A percentile compares a stretch with the other conserved stretches of the same genome.
phyloP scores from a whole-genome alignment of 148 eudicot genomes.

The Fallopia convolvulus region DNA sequence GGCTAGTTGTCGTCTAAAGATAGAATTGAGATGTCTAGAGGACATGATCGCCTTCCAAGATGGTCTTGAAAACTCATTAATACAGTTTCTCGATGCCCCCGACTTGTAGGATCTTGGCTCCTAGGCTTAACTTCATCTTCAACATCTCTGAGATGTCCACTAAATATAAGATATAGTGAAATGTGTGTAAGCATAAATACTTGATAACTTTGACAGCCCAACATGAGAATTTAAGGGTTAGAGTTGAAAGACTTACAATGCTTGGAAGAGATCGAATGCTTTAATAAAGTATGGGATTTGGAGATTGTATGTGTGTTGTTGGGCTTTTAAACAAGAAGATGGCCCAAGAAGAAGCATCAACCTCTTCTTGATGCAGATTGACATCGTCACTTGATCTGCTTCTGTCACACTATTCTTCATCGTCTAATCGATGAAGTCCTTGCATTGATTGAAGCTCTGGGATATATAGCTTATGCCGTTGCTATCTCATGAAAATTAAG shows the following conservation, averaged over 20 bases:
- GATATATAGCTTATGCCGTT: no score
- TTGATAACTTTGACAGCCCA: no score
- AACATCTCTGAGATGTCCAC: conserved; percentile 11
- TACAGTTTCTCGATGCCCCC: not conserved
- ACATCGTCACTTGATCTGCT: not conserved
- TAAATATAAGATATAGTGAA: no score
- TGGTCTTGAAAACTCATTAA: not conserved
- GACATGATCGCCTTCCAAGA: conserved; percentile 1
- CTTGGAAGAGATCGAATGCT: not conserved
- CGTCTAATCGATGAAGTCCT: no score
- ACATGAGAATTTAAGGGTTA: no score
- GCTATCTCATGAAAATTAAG: no score
- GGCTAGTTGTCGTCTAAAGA: conserved; percentile 64
- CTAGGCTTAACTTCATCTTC: conserved; percentile 34
- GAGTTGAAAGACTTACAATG: no score
- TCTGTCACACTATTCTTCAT: not conserved
- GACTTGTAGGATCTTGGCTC: conserved; percentile 10
- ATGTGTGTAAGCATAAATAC: no score
- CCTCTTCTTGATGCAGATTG: not conserved
- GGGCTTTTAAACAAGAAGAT: not conserved
- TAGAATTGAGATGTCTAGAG: conserved; percentile 36
- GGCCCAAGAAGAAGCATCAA: conserved; percentile 3
- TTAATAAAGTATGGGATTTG: not conserved
- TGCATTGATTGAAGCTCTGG: no score
- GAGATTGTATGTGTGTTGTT: conserved; percentile 4